Base-by-base conservation (phyloP, 305 asterid genomes). In the Lippia alba region DNA sequence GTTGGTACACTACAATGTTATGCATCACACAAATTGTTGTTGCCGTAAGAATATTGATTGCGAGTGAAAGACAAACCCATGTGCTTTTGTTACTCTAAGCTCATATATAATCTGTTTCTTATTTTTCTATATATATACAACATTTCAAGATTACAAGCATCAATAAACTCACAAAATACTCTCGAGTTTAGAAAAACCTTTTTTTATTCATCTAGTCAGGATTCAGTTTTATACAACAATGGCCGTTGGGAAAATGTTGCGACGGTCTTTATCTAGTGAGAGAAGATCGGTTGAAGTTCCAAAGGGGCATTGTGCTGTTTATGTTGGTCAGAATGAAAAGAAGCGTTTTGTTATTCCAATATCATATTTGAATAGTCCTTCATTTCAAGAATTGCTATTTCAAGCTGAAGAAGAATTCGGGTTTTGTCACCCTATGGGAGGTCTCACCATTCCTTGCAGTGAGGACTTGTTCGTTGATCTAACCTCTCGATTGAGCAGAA, bases 381-480 rank as follows among this genome's bases (percentile, higher is more conserved):
- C 55, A 3, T 79, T 81, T 46, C 82, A 71, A 34, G 75, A 69
- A 57, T 71, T 84, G 66, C 45, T 84, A 62, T 15, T 45, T 61
- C 76, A 34, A 68, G 73, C 84, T 6, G 79, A 79, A 49, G 84
- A 83, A 68, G 84, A 80, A 65, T 81, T 76, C 4, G 82, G 86
- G 12, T 84, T 68, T 49, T 45, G 77, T 72, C 83, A 79, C 66
- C 86, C 88, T 9, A 72, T 69, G 53, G 86, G 83, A n/a, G 80
- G 83, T 57, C 74, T 84, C 16, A 76, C 84, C 11, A 78, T 81
- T 56, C 85, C 84, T 9, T 86, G 92, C 71, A 77, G 59, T 6
- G 80, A 77, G 51, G 77, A 79, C 2, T 46, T 59, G 4, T 83
- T 86, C 60, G 9, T 61, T 14, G 69, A 80, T 40, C 44, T 80